These are phyloP conservation scores for Oryza meyeriana DNA, from an alignment of 176 grass and related monocot genomes.

Conservation along the genomic window DNA sequence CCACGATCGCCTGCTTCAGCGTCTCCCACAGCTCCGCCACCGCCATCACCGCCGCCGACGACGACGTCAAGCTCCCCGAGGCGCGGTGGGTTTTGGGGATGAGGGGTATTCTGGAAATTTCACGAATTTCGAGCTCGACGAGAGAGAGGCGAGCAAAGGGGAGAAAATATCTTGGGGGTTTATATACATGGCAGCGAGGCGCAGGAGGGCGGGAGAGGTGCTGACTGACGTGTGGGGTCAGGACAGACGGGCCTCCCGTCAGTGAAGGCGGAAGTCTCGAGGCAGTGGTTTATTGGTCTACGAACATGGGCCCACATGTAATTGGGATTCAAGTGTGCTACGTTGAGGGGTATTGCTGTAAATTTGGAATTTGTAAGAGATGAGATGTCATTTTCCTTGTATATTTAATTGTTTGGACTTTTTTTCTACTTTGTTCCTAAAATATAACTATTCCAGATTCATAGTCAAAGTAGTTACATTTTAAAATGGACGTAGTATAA, in stretches of 20 bases:
- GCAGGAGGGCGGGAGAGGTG: not conserved
- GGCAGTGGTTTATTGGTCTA: not conserved
- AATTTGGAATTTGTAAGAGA: not conserved
- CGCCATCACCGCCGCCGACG: conserved; percentile 34
- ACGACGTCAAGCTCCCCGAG: not conserved
- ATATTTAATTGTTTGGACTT: not conserved
- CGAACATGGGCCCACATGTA: not conserved
- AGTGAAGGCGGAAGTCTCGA: not conserved
- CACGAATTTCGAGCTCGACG: not conserved
- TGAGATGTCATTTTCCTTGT: not conserved
- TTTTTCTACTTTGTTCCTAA: too few relatives aligned
- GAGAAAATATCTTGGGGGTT: conserved; percentile 38
- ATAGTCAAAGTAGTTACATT: too few relatives aligned
- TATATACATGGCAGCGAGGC: conserved; percentile 19
- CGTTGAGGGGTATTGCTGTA: not conserved
- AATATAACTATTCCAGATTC: too few relatives aligned
- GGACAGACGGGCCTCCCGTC: not conserved
- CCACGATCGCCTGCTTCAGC: conserved; percentile 67
- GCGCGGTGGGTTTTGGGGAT: not conserved
- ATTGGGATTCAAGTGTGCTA: not conserved
- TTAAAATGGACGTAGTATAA: too few relatives aligned
- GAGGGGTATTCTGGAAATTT: conserved; percentile 28
- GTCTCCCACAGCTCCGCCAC: conserved; percentile 65
- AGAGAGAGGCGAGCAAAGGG: not conserved
- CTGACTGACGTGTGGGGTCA: conserved; percentile 14